phyloP scores from a whole-genome alignment of 2,329 filamentous ascomycete species.

The Arthroderma uncinatum region DNA sequence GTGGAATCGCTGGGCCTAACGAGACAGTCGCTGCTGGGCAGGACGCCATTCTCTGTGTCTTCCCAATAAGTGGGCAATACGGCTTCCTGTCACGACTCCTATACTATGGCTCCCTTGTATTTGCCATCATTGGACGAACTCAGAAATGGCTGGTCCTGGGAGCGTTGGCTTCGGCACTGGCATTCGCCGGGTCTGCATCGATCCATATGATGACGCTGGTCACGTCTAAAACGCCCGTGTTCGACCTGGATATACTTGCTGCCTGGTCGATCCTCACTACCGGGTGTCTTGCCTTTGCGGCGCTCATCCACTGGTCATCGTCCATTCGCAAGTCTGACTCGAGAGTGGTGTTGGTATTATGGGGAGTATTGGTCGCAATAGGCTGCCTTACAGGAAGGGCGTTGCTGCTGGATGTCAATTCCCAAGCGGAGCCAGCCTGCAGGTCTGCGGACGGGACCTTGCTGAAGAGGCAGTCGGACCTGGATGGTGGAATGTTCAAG shows the following conservation, averaged over 20 bases:
- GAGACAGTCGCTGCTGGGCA: constrained; percentile 7
- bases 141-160: constrained; percentile 23
- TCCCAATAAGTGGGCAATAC: constrained; percentile 21
- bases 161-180: constrained; percentile 21
- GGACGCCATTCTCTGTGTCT: constrained; percentile 16
- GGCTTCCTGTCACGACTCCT: constrained; percentile 20
- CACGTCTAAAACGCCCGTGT: constrained; percentile 16
- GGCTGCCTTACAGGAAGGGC: constrained; percentile 17
- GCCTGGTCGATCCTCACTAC: constrained; percentile 21
- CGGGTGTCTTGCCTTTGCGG: constrained; percentile 19
- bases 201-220: constrained; percentile 21
- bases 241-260: constrained; percentile 20
- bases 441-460: constrained; percentile 17
- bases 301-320: constrained; percentile 20
- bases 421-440: constrained; percentile 17
- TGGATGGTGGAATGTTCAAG: constrained; percentile 18
- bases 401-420: constrained; percentile 15
- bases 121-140: constrained; percentile 21
- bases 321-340: constrained; percentile 17
- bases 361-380: constrained; percentile 18
- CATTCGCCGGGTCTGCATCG: constrained; percentile 20
- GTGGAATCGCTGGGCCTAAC: constrained; percentile 9
- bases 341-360: constrained; percentile 17
- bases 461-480: constrained; percentile 15
- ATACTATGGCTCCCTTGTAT: constrained; percentile 21